These are phyloP conservation scores for Paratinospora sagittata DNA, from an alignment of 164 flowering plant genomes.

Conservation along the genomic window DNA sequence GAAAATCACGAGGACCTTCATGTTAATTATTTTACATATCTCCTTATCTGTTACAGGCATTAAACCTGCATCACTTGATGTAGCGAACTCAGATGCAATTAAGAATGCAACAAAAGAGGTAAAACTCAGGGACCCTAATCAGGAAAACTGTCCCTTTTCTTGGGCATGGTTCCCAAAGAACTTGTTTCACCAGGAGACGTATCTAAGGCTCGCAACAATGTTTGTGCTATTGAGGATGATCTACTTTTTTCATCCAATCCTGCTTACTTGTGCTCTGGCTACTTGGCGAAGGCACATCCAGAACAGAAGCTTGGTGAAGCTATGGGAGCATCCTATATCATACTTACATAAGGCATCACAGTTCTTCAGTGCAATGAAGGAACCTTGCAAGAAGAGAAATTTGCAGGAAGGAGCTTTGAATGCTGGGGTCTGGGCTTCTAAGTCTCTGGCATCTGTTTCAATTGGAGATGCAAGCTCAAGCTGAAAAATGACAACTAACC, in stretches of 20 bases:
- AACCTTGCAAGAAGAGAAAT: constrained; percentile 69
- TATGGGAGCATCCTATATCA: constrained; percentile 56
- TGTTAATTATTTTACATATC: neutral
- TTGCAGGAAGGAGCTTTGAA: constrained; percentile 82
- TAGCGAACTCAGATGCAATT: constrained; percentile 28
- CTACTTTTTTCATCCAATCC: constrained; percentile 29
- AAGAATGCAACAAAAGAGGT: constrained; percentile 29
- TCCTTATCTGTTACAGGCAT: constrained; percentile 33
- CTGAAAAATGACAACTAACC: constrained; percentile 12
- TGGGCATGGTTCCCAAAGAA: constrained; percentile 95
- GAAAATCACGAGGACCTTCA: too few relatives aligned
- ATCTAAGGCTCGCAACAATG: constrained; percentile 65
- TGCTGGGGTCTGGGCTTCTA: constrained; percentile 90
- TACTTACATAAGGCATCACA: constrained; percentile 46
- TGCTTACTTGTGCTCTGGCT: constrained; percentile 26
- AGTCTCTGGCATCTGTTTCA: constrained; percentile 85
- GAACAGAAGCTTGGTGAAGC: constrained; percentile 37
- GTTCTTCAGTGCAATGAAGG: constrained; percentile 38
- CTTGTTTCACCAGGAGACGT: constrained; percentile 69
- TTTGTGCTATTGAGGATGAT: constrained; percentile 58
- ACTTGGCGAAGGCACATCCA: constrained; percentile 24
- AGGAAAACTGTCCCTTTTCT: constrained; percentile 71
- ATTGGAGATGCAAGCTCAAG: constrained; percentile 70
- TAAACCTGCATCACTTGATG: constrained; percentile 32
- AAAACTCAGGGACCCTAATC: constrained; percentile 32